Evolutionary conservation across 2,329 filamentous ascomycete species (phyloP), one percentile per base, ranked within the genome.

Genomic region (Aaosphaeria pasadenensis): DNA sequence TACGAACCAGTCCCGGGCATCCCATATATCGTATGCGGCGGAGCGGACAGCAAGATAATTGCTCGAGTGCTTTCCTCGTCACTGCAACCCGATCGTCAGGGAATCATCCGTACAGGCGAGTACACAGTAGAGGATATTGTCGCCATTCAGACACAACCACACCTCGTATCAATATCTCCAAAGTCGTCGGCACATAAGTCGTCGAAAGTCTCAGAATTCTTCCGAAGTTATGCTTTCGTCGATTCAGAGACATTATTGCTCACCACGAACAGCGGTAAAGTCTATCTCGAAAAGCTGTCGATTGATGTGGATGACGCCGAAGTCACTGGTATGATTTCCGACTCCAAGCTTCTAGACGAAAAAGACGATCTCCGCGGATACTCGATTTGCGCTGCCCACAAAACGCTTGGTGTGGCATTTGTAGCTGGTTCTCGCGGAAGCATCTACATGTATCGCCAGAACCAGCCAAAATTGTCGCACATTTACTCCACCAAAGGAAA

Each of bases 21-120:
- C 7, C 49, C 53, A 29, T 48, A 55, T 7, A 51, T 67, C 6
- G 46, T 58, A 28, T 57, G 55, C 2, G 94, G 94, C 9, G 94
- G 89, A n/a, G 87, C 89, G 7, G 94, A 99, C 70, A 87, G 91
- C 11, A 77, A 78, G 31, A 73, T 87, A 39, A 66, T 66, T 6
- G 51, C 54, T 11, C 49, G 33, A 60, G 40, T 47, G 50, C 2
- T 40, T 63, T 5, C 38, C 38, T 7, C 46, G 32, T n/a, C 30
- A 60, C 39, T 45, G 4, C 42, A 35, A 30, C 45, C 48, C 32
- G 29, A 13, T 36, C 9, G n/a, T 36, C 33, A 36, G n/a, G n/a
- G 33, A n/a, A 36, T n/a, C 7, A 36, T 36, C 33, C 9, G 9
- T 9, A 11, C 7, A 24, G 7, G 17, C 39, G 58, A 66, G 32